phyloP scores from a whole-genome alignment of 2,329 filamentous ascomycete species.

The Plenodomus tracheiphilus region DNA sequence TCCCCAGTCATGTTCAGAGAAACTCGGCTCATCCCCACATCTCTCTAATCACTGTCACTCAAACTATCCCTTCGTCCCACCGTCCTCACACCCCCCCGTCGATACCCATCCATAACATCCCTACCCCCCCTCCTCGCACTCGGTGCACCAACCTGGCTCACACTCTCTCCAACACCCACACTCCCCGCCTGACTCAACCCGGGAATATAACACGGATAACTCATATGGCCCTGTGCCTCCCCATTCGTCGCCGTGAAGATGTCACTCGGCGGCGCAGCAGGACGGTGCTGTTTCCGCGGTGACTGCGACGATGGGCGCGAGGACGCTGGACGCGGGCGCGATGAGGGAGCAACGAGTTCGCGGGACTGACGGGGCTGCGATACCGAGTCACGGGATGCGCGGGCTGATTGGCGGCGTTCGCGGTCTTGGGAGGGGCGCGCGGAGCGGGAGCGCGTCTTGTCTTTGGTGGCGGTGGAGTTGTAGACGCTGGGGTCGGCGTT shows the following conservation, averaged over 20 bases:
- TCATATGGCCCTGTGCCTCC: conserved; percentile 54
- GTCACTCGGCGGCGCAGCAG: conserved; percentile 29
- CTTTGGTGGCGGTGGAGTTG: conserved; percentile 17
- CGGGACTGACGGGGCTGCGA: conserved; percentile 24
- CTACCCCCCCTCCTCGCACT: conserved; percentile 33
- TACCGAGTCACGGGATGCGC: conserved; percentile 3
- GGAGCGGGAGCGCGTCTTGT: conserved; percentile 23
- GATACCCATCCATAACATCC: conserved; percentile 50
- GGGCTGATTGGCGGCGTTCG: conserved; percentile 13
- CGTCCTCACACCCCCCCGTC: conserved; percentile 45
- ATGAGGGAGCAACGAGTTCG: conserved; percentile 1
- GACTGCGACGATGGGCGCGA: conserved; percentile 31
- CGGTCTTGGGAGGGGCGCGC: conserved; percentile 17
- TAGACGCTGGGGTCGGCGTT: conserved; percentile 37
- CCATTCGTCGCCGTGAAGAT: conserved; percentile 47
- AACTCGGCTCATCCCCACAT: no score
- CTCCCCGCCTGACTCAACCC: conserved; percentile 50
- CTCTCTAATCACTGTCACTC: conserved; percentile 57
- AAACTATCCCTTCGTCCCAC: conserved; percentile 55
- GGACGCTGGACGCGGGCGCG: conserved; percentile 35
- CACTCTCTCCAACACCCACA: conserved; percentile 42
- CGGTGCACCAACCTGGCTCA: conserved; percentile 46
- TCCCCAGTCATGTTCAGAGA: no score
- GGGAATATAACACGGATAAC: conserved; percentile 61
- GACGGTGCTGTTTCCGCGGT: background rate